A percentile compares a stretch with the other conserved stretches of the same genome.
Conservation (phyloP, 78 protist species). For the Dictyostelium brefeldianum region DNA sequence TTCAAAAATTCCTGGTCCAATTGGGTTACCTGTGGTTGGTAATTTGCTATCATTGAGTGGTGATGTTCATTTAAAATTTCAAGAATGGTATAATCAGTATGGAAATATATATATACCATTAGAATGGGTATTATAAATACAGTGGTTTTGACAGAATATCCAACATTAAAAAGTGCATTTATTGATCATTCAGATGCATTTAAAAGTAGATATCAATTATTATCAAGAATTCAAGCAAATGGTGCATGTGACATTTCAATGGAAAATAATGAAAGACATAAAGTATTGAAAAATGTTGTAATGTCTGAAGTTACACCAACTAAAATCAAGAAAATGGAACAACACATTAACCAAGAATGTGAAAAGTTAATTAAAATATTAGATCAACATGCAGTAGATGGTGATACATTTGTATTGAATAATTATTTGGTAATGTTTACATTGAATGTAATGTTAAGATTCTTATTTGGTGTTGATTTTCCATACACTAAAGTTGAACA, state of each 20-base stretch:
- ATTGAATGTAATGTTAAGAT: slow-evolving; percentile 6
- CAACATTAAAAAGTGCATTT: slow-evolving; percentile 32
- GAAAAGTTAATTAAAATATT: no score
- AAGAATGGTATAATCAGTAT: slow-evolving; percentile 33
- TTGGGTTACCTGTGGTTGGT: background rate
- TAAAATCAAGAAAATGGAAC: slow-evolving; percentile 2
- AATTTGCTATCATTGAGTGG: background rate
- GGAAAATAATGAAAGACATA: slow-evolving; percentile 43
- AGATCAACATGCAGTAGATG: no score
- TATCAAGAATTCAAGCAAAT: background rate
- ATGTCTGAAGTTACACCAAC: background rate
- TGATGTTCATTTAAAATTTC: background rate
- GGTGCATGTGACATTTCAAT: background rate
- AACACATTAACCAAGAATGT: background rate
- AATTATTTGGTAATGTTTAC: background rate
- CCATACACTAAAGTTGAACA: background rate
- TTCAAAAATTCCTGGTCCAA: background rate
- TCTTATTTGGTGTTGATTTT: background rate
- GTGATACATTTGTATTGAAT: no score
- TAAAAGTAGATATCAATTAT: slow-evolving; percentile 3
- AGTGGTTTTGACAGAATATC: slow-evolving; percentile 29
- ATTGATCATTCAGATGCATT: background rate
- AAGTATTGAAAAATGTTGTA: background rate
- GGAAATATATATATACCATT: slow-evolving; percentile 32
- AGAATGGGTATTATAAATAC: slow-evolving; percentile 41